phyloP scores from a whole-genome alignment of 2,329 filamentous ascomycete genomes.

The Fusarium papillatum region DNA sequence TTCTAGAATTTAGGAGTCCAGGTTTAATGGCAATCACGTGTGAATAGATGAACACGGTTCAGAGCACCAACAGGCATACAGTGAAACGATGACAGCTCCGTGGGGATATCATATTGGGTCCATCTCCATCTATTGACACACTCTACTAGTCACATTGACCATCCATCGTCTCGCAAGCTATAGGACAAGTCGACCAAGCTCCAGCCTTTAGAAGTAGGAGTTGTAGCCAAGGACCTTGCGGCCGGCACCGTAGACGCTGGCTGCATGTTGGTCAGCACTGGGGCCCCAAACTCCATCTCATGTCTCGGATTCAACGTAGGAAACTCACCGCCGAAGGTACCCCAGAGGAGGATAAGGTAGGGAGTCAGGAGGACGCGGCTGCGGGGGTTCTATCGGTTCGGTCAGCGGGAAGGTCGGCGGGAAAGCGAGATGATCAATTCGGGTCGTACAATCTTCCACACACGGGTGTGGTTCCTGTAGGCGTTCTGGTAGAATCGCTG shows the following conservation, averaged over 20 bases:
- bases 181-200: constrained; percentile 17
- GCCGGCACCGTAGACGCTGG: constrained; percentile 78
- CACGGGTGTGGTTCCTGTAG: constrained; percentile 75
- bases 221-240: constrained; percentile 84
- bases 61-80: neutral
- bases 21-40: constrained; percentile 49
- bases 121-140: constrained; percentile 44
- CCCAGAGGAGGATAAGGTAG: constrained; percentile 76
- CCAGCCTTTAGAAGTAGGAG: constrained; percentile 74
- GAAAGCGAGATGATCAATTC: constrained; percentile 24
- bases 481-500: constrained; percentile 83
- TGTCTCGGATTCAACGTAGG: neutral
- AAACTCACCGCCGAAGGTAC: constrained; percentile 71
- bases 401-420: constrained; percentile 35
- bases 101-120: constrained; percentile 32
- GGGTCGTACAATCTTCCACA: constrained; percentile 82
- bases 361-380: constrained; percentile 76
- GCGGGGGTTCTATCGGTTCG: constrained; percentile 67
- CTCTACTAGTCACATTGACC: constrained; percentile 39
- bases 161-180: constrained; percentile 23
- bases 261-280: constrained; percentile 50
- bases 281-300: neutral
- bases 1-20: constrained; percentile 48
- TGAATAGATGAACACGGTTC: constrained; percentile 43
- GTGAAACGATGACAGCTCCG: constrained; percentile 13